These are phyloP conservation scores for Usnea hakonensis DNA, from an alignment of 495 filamentous ascomycete genomes.

Conservation along the genomic window DNA sequence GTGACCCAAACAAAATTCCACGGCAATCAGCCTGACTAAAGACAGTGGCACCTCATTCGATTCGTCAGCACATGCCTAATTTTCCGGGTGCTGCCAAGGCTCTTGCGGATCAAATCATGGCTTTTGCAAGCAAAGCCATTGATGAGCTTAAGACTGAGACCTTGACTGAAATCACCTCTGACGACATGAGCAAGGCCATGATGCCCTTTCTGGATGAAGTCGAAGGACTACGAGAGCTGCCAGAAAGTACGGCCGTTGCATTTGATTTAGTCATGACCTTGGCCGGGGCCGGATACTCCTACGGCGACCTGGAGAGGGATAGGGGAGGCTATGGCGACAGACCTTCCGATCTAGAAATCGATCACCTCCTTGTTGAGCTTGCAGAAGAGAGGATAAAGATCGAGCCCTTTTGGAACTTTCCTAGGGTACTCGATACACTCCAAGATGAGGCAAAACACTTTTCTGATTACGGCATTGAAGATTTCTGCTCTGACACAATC, in stretches of 20 bases:
- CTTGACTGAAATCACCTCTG: not conserved
- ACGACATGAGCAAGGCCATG: conserved; percentile 6
- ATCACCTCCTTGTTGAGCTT: not conserved
- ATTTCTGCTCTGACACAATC: not conserved
- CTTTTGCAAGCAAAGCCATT: not conserved
- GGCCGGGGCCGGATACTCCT: not conserved
- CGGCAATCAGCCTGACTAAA: not conserved
- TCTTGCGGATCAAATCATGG: not conserved
- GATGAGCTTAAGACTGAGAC: not conserved
- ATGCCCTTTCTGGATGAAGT: not conserved
- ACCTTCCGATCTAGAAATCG: not conserved
- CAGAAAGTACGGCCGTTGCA: not conserved
- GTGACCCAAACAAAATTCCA: not conserved
- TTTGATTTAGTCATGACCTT: conserved; percentile 5
- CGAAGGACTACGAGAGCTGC: not conserved
- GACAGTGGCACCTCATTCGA: not conserved
- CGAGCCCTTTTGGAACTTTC: not conserved
- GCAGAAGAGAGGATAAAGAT: not conserved
- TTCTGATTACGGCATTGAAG: not conserved
- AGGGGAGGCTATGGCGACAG: conserved; percentile 3
- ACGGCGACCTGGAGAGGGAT: not conserved
- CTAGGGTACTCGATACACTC: not conserved
- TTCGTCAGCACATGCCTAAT: not conserved
- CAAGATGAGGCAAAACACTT: not conserved
- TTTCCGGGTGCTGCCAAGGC: not conserved